Percentiles rank a stretch among this genome's conserved stretches.
These are phyloP conservation scores for Malus sylvestris DNA, from an alignment of 306 rosid genomes.

Conservation along the genomic window DNA sequence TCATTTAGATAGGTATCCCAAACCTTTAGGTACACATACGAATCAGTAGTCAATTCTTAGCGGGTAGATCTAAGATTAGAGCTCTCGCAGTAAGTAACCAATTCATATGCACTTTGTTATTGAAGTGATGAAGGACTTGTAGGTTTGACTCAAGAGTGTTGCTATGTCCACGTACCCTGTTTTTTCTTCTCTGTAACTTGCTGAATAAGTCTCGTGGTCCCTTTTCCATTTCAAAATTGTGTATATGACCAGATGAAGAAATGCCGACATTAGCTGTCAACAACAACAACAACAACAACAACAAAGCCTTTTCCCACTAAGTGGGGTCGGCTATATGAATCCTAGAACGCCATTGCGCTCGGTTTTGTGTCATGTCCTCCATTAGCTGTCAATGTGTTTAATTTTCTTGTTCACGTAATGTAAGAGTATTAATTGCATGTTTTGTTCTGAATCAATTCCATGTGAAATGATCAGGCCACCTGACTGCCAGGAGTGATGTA, in stretches of 20 bases:
- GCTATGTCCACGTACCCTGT: neutral
- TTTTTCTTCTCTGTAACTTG: neutral
- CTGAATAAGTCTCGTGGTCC: neutral
- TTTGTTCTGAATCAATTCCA: conserved; percentile 15
- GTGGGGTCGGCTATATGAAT: no score
- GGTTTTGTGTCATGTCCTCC: no score
- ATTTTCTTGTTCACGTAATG: neutral
- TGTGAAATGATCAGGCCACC: conserved; percentile 70
- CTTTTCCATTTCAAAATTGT: neutral
- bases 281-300: no score
- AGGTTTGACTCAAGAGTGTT: neutral
- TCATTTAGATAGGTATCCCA: neutral
- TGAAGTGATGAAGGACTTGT: neutral
- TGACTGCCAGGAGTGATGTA: conserved; percentile 96
- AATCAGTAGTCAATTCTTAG: neutral
- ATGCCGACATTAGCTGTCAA: neutral
- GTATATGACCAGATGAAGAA: neutral
- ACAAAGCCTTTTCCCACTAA: no score
- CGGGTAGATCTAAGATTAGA: neutral
- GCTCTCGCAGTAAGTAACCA: neutral
- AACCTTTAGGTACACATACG: neutral
- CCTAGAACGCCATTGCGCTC: no score
- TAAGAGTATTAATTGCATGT: neutral
- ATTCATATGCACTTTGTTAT: neutral
- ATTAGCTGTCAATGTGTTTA: neutral